Conservation (phyloP, 2,329 filamentous ascomycete genomes). For the Nemania abortiva region DNA sequence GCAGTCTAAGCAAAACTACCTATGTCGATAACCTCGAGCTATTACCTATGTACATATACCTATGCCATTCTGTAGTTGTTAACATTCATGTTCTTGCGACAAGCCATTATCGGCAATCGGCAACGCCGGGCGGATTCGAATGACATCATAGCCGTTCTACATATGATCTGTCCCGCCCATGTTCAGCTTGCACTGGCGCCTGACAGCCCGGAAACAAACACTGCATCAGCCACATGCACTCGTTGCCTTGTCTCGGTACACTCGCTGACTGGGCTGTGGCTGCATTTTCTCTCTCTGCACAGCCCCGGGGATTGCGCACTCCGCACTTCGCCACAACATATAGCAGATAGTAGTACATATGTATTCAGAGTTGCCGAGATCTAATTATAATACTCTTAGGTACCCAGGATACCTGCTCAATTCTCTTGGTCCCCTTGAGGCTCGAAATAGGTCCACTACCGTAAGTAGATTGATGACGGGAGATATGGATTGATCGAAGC, state of each 20-base stretch:
- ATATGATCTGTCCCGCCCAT: not conserved
- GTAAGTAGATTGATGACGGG: not conserved
- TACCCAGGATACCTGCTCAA: not conserved
- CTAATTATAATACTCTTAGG: not conserved
- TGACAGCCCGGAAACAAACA: not conserved
- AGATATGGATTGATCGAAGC: not conserved
- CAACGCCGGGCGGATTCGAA: not conserved
- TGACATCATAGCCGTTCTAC: slow-evolving; percentile 29
- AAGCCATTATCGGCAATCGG: slow-evolving; percentile 23
- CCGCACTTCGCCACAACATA: slow-evolving; percentile 10
- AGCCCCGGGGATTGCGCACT: slow-evolving; percentile 5
- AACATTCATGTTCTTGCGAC: not conserved
- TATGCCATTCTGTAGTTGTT: not conserved
- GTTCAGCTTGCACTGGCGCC: slow-evolving; percentile 26
- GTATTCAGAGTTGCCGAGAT: not conserved
- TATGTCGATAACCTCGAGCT: not conserved
- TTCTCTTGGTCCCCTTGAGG: not conserved
- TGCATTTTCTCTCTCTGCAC: not conserved
- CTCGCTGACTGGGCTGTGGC: slow-evolving; percentile 4
- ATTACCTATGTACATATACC: no score
- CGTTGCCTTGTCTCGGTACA: not conserved
- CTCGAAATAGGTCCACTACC: not conserved
- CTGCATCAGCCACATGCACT: slow-evolving; percentile 27
- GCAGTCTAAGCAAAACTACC: not conserved
- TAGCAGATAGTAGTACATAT: not conserved